Percentiles rank a stretch among this genome's conserved stretches.
These are phyloP conservation scores for Caryopteris hybrid DNA, from an alignment of 305 asterid genomes.

Conservation along the genomic window DNA sequence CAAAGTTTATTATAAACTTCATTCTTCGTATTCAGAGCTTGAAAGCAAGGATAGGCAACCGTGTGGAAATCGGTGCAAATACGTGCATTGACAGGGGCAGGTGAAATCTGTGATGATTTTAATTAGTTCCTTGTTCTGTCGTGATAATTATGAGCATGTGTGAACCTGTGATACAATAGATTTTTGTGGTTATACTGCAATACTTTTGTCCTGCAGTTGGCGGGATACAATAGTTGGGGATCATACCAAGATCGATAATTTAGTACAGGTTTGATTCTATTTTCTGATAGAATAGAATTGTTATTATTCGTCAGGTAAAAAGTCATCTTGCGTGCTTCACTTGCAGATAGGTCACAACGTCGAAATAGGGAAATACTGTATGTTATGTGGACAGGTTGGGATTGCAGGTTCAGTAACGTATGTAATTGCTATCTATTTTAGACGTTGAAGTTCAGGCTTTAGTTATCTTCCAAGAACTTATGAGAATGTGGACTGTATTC, in stretches of 20 bases:
- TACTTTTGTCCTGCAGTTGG: conserved; percentile 57
- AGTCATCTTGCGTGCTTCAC: conserved; percentile 14
- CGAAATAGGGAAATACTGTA: conserved; percentile 69
- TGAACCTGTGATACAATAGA: neutral
- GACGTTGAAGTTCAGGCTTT: conserved; percentile 9
- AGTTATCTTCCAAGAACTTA: conserved; percentile 1
- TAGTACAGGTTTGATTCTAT: conserved; percentile 68
- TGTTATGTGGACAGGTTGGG: conserved; percentile 92
- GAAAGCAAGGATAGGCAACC: conserved; percentile 67
- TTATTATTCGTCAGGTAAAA: neutral
- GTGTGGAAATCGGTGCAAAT: conserved; percentile 92
- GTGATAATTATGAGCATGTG: neutral
- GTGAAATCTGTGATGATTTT: conserved; percentile 29
- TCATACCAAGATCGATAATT: conserved; percentile 82
- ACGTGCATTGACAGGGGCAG: conserved; percentile 94
- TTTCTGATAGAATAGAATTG: neutral
- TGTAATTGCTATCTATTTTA: conserved; percentile 2
- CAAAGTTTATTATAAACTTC: neutral
- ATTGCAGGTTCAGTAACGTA: conserved; percentile 92
- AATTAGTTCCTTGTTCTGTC: neutral
- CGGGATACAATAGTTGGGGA: conserved; percentile 84
- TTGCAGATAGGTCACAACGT: conserved; percentile 91
- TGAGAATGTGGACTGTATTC: neutral
- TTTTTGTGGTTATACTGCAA: conserved; percentile 6
- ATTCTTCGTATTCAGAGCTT: conserved; percentile 39